phyloP scores from a whole-genome alignment of 148 eudicot species.

The Talinum fruticosum region DNA sequence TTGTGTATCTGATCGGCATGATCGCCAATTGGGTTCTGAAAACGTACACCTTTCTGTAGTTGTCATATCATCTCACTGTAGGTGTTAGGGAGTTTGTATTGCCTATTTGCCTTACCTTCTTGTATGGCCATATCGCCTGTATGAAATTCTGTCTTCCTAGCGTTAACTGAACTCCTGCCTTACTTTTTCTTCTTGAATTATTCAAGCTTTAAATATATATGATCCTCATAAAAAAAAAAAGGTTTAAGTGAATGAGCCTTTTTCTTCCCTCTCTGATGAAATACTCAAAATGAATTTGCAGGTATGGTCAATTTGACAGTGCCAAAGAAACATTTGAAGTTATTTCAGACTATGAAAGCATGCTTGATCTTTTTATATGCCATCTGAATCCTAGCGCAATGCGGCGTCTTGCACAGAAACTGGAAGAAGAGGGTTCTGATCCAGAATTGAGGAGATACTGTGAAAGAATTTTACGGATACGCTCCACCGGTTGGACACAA shows the following conservation, averaged over 20 bases:
- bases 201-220: neutral
- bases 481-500: slow-evolving; percentile 99
- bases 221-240: neutral
- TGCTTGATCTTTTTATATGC: slow-evolving; percentile 94
- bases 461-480: slow-evolving; percentile 88
- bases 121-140: neutral
- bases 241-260: neutral
- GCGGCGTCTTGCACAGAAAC: slow-evolving; percentile 93
- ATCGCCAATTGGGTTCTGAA: neutral
- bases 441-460: slow-evolving; percentile 86
- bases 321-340: slow-evolving; percentile 98
- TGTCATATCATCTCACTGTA: no score
- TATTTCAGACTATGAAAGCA: slow-evolving; percentile 83
- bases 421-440: slow-evolving; percentile 84
- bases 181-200: neutral
- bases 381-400: slow-evolving; percentile 98
- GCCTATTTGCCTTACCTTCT: neutral
- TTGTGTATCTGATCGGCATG: neutral
- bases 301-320: slow-evolving; percentile 98
- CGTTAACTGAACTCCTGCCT: neutral
- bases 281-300: slow-evolving; percentile 34
- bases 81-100: no score
- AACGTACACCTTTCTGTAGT: neutral
- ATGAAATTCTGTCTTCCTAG: neutral
- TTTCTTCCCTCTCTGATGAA: neutral